These are phyloP conservation scores for Syncephalastrum racemosum DNA, from an alignment of 371 early-diverging fungal genomes.

Conservation along the genomic window DNA sequence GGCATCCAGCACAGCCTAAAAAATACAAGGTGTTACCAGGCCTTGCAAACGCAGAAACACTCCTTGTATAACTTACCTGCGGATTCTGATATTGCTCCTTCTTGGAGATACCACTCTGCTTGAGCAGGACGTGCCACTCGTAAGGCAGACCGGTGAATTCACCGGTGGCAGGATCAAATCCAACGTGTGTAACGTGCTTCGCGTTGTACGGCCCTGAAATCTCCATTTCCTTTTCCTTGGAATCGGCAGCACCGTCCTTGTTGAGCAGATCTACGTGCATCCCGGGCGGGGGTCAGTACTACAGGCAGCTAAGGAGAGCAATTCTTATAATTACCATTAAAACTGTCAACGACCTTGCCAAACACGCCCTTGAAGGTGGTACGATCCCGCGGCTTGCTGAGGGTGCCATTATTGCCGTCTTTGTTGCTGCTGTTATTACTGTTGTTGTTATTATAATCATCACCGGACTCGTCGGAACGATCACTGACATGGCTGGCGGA, in stretches of 20 bases:
- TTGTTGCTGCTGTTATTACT: neutral
- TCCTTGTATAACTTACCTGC: conserved; percentile 52
- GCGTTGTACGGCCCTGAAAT: conserved; percentile 97
- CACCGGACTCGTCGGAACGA: conserved; percentile 11
- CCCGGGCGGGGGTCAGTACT: neutral
- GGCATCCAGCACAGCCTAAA: conserved; percentile 88
- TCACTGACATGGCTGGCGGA: conserved; percentile 17
- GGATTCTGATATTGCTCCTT: conserved; percentile 95
- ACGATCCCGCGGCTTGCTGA: conserved; percentile 47
- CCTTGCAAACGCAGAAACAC: neutral
- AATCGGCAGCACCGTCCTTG: conserved; percentile 43
- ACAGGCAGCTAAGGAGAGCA: too few species aligned
- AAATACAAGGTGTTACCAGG: neutral
- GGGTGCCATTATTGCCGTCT: conserved; percentile 18
- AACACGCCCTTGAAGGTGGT: conserved; percentile 68
- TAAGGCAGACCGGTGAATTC: conserved; percentile 93
- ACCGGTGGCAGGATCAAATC: conserved; percentile 89
- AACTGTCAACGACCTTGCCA: conserved; percentile 61
- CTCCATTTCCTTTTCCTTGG: conserved; percentile 71
- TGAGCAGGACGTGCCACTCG: conserved; percentile 91
- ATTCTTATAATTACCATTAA: conserved; percentile 45
- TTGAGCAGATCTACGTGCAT: conserved; percentile 55
- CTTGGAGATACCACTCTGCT: conserved; percentile 92
- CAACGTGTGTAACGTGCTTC: conserved; percentile 94
- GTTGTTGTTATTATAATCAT: neutral